Conservation (phyloP, 225 moss, liverwort and hornwort genomes). For the Physcomitrellopsis africana region DNA sequence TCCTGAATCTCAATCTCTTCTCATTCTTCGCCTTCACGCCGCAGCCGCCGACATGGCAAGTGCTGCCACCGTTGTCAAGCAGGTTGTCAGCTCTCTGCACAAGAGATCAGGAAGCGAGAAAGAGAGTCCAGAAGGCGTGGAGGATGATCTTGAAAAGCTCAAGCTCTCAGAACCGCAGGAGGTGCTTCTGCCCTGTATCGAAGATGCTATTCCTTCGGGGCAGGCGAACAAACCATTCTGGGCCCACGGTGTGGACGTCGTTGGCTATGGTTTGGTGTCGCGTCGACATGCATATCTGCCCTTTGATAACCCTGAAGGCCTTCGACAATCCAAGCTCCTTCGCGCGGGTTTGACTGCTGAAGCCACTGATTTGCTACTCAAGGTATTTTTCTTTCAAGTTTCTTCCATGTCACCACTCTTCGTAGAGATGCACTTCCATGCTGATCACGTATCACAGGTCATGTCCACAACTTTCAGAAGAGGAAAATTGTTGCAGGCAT, state of each 20-base stretch:
- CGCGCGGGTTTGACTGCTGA: slow-evolving; percentile 60
- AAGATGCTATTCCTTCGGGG: slow-evolving; percentile 71
- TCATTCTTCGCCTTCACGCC: slow-evolving; percentile 41
- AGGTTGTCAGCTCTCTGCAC: slow-evolving; percentile 35
- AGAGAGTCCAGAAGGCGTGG: background rate
- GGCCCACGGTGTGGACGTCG: slow-evolving; percentile 75
- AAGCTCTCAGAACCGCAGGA: background rate
- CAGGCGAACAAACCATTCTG: slow-evolving; percentile 79
- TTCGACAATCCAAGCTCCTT: slow-evolving; percentile 54
- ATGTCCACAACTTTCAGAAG: background rate
- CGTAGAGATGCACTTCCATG: background rate
- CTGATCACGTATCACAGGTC: background rate
- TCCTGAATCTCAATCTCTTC: slow-evolving; percentile 35
- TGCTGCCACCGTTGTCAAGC: slow-evolving; percentile 34
- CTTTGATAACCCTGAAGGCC: slow-evolving; percentile 45
- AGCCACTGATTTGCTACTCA: slow-evolving; percentile 52
- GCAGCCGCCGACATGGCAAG: slow-evolving; percentile 47
- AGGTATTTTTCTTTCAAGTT: slow-evolving; percentile 33
- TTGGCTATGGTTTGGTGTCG: slow-evolving; percentile 76
- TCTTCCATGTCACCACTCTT: background rate
- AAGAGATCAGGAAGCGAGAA: background rate
- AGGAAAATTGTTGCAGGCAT: too few species aligned
- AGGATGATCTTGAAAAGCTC: background rate
- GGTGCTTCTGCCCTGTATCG: slow-evolving; percentile 31
- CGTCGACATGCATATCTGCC: slow-evolving; percentile 67